Base-by-base conservation (phyloP, 2,329 filamentous ascomycete genomes). In the Cordyceps cicadae region DNA sequence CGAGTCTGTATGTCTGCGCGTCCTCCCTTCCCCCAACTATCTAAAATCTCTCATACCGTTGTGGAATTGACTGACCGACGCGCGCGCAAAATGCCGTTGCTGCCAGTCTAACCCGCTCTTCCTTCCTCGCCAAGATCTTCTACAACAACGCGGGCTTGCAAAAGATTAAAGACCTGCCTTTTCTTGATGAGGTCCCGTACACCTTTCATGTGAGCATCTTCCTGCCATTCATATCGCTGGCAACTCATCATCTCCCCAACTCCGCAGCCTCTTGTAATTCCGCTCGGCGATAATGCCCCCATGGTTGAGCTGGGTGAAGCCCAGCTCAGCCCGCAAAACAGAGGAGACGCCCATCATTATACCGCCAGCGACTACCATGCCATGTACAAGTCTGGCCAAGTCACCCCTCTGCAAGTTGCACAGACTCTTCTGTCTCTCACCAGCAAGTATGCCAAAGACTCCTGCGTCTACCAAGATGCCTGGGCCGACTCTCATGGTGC, bases 281-380 rank as follows among this genome's bases (percentile, higher is more conserved):
- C 83, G 17, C 70, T 84, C 8, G 66, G 75, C 14, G 66, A 75
- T 19, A 70, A 72, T 29, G 69, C 65, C 63, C 60, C 67, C 54
- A 68, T 77, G 66, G 70, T 79, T 3, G 70, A 74, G 4, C 72
- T 81, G 41, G 76, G 74, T 3, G 65, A 74, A 0, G 73, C 77
- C 41, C 73, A 81, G 3, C 70, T 73, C 53, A 69, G 71, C 51
- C 72, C 72, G 12, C 74, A 76, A 54, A 74, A 80, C 8, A 68
- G 72, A 17, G 68, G 76, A 14, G 66, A 71, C 5, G 77, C 76
- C 17, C 80, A 82, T 50, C 90, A 89, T 74, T 84, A 86, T 70
- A 88, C 88, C 3, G 82, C 86, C 26, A 80, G 82, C 14, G 90
- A 96, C 74, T 96, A 92, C 70, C 87, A 91, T 70, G 81, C 83